Evolutionary conservation across 805 yeast genomes (phyloP).

Genomic region (Starmerella geochares): DNA sequence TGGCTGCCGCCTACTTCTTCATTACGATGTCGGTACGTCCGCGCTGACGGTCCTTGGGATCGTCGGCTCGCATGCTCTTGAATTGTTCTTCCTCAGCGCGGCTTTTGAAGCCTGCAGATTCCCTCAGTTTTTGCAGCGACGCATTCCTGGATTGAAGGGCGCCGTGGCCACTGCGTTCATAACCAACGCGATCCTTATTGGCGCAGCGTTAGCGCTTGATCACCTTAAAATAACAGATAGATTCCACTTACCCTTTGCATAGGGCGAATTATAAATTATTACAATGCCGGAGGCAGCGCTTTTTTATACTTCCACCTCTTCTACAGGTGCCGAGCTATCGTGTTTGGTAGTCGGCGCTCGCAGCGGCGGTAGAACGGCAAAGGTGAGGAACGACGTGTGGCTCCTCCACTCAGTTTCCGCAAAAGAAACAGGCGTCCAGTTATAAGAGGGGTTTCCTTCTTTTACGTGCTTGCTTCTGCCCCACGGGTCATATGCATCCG

Average conservation of each 20-base stretch:
- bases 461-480: slow-evolving; percentile 76
- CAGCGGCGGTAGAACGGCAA: slow-evolving; percentile 51
- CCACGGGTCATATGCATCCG: slow-evolving; percentile 62
- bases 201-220: not conserved
- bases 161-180: not conserved
- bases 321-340: not conserved
- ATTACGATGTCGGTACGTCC: not conserved
- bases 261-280: not conserved
- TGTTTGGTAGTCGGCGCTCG: not conserved
- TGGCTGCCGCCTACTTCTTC: not conserved
- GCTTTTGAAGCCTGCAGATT: not conserved
- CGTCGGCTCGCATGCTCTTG: slow-evolving; percentile 10
- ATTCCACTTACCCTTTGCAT: not conserved
- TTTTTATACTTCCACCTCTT: not conserved
- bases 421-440: slow-evolving; percentile 79
- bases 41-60: not conserved
- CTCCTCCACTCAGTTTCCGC: slow-evolving; percentile 78
- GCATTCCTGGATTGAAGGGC: not conserved
- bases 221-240: not conserved
- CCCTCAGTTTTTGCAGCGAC: not conserved
- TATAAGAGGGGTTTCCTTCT: slow-evolving; percentile 74
- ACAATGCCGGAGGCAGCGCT: not conserved
- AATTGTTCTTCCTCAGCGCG: slow-evolving; percentile 6
- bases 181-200: not conserved
- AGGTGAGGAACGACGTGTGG: slow-evolving; percentile 88